Evolutionary conservation across 1,139 yeast genomes (phyloP).

Genomic region (Yamadazyma triangularis): DNA sequence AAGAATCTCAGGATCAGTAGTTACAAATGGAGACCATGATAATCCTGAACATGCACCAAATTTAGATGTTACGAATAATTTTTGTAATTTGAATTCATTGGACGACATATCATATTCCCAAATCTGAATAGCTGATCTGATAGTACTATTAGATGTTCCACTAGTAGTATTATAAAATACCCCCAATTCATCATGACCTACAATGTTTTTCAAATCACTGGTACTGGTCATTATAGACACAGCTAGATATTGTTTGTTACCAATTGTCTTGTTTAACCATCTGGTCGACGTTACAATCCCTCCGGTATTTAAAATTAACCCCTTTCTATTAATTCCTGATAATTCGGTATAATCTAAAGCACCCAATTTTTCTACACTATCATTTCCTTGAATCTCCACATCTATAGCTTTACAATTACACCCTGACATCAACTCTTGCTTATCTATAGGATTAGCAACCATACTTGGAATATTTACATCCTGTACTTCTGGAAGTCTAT

Average conservation of each 20-base stretch:
- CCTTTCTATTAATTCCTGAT: background rate
- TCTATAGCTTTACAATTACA: background rate
- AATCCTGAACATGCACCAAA: conserved; percentile 55
- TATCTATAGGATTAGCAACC: background rate
- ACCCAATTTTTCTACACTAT: background rate
- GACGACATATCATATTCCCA: conserved; percentile 36
- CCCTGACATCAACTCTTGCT: background rate
- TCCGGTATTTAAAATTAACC: conserved; percentile 42
- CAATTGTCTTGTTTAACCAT: conserved; percentile 42
- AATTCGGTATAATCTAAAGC: background rate
- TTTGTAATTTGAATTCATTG: conserved; percentile 20
- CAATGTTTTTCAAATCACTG: conserved; percentile 16
- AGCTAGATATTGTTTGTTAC: conserved; percentile 39
- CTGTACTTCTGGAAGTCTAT: background rate
- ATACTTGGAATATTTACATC: background rate
- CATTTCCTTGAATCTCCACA: background rate
- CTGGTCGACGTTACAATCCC: conserved; percentile 50
- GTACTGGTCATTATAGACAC: conserved; percentile 40
- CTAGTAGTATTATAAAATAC: conserved; percentile 17
- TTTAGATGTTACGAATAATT: conserved; percentile 31
- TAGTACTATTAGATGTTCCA: conserved; percentile 6
- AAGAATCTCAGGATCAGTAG: conserved; percentile 22
- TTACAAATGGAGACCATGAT: conserved; percentile 43
- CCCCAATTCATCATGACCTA: conserved; percentile 31
- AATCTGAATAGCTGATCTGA: conserved; percentile 42